Conservation (phyloP, 208 protist genomes). For the Phytomonas sp. region DNA sequence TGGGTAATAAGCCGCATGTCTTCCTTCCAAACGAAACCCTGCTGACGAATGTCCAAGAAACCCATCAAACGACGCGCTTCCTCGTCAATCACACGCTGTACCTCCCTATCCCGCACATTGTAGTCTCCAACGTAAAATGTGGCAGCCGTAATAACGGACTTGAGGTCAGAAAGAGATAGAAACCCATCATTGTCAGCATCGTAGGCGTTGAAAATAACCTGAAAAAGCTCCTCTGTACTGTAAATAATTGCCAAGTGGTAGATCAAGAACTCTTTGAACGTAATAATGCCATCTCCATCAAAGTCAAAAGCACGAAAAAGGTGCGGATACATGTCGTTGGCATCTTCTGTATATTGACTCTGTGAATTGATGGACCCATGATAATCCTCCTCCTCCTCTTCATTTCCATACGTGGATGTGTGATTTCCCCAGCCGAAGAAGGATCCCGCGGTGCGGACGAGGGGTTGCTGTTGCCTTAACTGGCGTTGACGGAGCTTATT, state of each 20-base stretch:
- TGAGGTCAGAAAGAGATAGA: slow-evolving; percentile 79
- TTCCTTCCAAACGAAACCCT: slow-evolving; percentile 57
- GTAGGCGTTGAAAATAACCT: slow-evolving; percentile 89
- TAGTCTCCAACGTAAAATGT: slow-evolving; percentile 86
- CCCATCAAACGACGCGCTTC: slow-evolving; percentile 74
- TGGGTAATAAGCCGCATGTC: slow-evolving; percentile 75
- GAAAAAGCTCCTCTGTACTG: slow-evolving; percentile 84
- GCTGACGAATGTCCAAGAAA: slow-evolving; percentile 77
- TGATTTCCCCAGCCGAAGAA: background rate
- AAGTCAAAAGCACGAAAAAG: slow-evolving; percentile 85
- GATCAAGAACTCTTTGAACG: slow-evolving; percentile 84
- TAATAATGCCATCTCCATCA: slow-evolving; percentile 80
- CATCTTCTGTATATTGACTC: slow-evolving; percentile 16
- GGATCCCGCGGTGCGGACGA: slow-evolving; percentile 8
- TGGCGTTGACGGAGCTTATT: slow-evolving; percentile 27
- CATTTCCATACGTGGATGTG: slow-evolving; percentile 2
- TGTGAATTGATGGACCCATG: slow-evolving; percentile 1
- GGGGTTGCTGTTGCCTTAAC: slow-evolving; percentile 8
- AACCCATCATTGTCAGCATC: slow-evolving; percentile 89
- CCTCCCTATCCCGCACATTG: slow-evolving; percentile 66
- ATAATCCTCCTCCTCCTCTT: background rate
- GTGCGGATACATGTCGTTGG: slow-evolving; percentile 55
- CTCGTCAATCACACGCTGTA: slow-evolving; percentile 66
- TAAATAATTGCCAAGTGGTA: slow-evolving; percentile 86
- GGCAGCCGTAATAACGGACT: slow-evolving; percentile 79